A percentile compares a stretch with the other conserved stretches of the same genome.
These are phyloP conservation scores for Auxenochlorella pyrenoidosa DNA, from an alignment of 139 green algal species.

Conservation along the genomic window DNA sequence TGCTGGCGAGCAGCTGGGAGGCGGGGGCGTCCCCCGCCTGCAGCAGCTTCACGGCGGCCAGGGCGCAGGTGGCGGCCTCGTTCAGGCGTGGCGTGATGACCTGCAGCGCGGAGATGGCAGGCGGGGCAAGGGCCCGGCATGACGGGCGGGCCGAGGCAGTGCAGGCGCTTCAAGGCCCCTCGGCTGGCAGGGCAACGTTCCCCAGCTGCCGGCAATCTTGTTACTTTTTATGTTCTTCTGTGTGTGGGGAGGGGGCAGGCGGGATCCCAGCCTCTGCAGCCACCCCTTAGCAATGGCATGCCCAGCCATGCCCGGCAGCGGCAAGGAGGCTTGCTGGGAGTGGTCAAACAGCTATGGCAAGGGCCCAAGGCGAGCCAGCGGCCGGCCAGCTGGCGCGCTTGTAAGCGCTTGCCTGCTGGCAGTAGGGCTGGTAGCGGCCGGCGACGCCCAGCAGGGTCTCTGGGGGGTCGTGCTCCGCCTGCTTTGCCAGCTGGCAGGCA, in stretches of 20 bases:
- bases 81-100: slow-evolving; percentile 46
- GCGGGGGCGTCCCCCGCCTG: neutral
- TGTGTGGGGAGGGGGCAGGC: too few species aligned
- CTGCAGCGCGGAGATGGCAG: neutral
- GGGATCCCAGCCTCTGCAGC: too few species aligned
- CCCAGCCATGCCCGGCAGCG: too few species aligned
- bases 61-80: neutral
- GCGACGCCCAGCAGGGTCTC: slow-evolving; percentile 32
- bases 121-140: neutral
- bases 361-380: too few species aligned
- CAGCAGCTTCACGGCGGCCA: slow-evolving; percentile 19
- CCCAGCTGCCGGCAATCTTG: too few species aligned
- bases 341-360: too few species aligned
- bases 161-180: too few species aligned
- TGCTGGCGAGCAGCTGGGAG: neutral
- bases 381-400: too few species aligned
- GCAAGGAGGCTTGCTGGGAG: too few species aligned
- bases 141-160: neutral
- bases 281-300: too few species aligned
- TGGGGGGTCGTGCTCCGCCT: neutral
- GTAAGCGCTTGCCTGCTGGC: slow-evolving; percentile 32
- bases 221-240: too few species aligned
- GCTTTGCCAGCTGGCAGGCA: neutral
- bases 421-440: slow-evolving; percentile 49
- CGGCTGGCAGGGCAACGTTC: too few species aligned